Evolutionary conservation across 148 eudicot genomes (phyloP).

Genomic region (Dysphania ambrosioides): DNA sequence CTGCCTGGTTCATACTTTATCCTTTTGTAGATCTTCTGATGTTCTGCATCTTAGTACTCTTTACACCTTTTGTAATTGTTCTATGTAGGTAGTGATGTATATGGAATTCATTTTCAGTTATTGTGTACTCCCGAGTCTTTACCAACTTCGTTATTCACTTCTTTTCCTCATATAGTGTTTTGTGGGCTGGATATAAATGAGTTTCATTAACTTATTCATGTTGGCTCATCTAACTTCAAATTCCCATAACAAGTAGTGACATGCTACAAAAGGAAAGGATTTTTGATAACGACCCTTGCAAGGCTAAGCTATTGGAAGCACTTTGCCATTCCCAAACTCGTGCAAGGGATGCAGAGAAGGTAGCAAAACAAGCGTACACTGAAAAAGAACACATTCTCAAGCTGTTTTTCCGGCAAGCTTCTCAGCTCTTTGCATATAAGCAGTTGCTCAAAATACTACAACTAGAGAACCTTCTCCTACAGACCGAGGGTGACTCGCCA

Average conservation of each 20-base stretch:
- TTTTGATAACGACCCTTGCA: slow-evolving; percentile 38
- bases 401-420: slow-evolving; percentile 83
- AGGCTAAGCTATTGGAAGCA: slow-evolving; percentile 76
- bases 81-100: background rate
- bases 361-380: slow-evolving; percentile 65
- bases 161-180: background rate
- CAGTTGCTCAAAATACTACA: slow-evolving; percentile 84
- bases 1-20: background rate
- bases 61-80: background rate
- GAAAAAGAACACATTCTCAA: slow-evolving; percentile 73
- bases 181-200: background rate
- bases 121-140: background rate
- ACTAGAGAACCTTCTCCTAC: slow-evolving; percentile 57
- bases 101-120: background rate
- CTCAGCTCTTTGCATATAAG: slow-evolving; percentile 80
- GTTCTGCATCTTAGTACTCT: too few relatives aligned
- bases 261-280: slow-evolving; percentile 12
- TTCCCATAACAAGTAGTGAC: slow-evolving; percentile 25
- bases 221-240: background rate
- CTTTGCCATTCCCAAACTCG: slow-evolving; percentile 94
- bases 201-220: slow-evolving; percentile 10
- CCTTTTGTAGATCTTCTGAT: background rate
- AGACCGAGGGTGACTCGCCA: slow-evolving; percentile 39
- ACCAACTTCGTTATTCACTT: background rate
- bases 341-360: slow-evolving; percentile 86